A percentile compares a stretch with the other conserved stretches of the same genome.
phyloP scores from a whole-genome alignment of 225 moss, liverwort and hornwort species.

The Physcomitrium patens region DNA sequence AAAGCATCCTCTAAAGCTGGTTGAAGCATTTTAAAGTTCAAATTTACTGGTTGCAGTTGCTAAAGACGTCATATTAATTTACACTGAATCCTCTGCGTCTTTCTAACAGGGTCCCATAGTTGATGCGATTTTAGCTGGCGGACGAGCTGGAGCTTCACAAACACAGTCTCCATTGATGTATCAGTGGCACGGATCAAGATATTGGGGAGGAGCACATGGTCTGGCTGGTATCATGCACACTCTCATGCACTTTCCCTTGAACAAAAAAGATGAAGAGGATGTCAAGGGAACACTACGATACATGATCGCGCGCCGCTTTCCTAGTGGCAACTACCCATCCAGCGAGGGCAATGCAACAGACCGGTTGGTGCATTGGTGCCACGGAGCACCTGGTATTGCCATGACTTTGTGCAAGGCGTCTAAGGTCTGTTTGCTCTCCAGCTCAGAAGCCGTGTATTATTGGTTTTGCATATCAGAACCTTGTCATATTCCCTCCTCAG shows the following conservation, averaged over 20 bases:
- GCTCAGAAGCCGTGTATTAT: background rate
- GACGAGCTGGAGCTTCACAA: constrained; percentile 73
- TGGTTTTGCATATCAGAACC: background rate
- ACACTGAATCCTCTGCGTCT: background rate
- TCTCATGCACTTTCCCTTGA: constrained; percentile 70
- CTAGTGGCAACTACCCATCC: constrained; percentile 72
- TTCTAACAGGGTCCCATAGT: constrained; percentile 67
- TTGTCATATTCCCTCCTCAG: background rate
- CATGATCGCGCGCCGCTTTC: constrained; percentile 67
- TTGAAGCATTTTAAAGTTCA: constrained; percentile 29
- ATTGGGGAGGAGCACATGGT: constrained; percentile 86
- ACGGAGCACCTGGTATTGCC: constrained; percentile 74
- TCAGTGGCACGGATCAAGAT: constrained; percentile 78
- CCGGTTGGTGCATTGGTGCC: constrained; percentile 82
- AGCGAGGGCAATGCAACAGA: constrained; percentile 71
- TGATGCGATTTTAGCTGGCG: constrained; percentile 71
- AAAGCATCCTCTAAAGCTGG: constrained; percentile 17
- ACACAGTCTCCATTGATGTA: constrained; percentile 73
- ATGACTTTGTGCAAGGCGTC: constrained; percentile 79
- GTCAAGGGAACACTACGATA: constrained; percentile 72
- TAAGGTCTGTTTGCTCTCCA: constrained; percentile 40
- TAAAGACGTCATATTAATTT: background rate
- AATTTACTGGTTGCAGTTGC: constrained; percentile 23
- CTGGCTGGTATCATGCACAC: constrained; percentile 77
- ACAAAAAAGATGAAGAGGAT: constrained; percentile 54